Base-by-base conservation (phyloP, 331 rosid genomes). In the Saraca asoca region DNA sequence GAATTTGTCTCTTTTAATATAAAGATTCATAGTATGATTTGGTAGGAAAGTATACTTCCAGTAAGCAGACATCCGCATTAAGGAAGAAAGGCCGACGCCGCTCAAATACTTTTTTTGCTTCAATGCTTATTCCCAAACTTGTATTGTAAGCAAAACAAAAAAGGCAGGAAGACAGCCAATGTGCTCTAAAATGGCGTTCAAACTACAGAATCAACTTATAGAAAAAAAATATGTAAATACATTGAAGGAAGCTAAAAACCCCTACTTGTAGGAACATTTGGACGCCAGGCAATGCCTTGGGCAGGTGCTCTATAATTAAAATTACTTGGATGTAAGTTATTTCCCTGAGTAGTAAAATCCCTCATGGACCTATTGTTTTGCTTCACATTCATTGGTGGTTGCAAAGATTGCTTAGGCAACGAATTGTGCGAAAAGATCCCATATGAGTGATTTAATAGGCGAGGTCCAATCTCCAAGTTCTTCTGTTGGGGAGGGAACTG, bases 211-310 rank as follows among this genome's bases (percentile, higher is more conserved):
- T 24, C 31, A 24, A 24, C 31, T 24, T 24, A 24, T 24, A 24
- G 1, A 24, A 24, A 24, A 24, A 3, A 24, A 24, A 3, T 3
- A 24, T 3, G 31, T 24, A 24, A 24, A 24, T 24, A 69, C 46
- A 52, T 20, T 14, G 10, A 9, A 33, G 52, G 64, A 65, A 56
- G 20, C 80, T 78, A 87, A 73, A 84, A 90, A 6, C 89, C 88
- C 75, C 97, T 81, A 80, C 82, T 86, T 80, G 78, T 81, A 43
- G 98, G 73, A 45, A 68, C 64, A 74, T 85, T 80, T 57, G 75
- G 86, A 60, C 78, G 76, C 91, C 96, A 86, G 42, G 68, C 33
- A 50, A 62, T 7, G 70, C 85, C 84, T 62, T 64, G 85, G 9
- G 63, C 68, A 12, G 82, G 69, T 10, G 73, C 31, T 31, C 86